Evolutionary conservation across 768 basidiomycete genomes (phyloP).

Genomic region (Russula ochroleuca): DNA sequence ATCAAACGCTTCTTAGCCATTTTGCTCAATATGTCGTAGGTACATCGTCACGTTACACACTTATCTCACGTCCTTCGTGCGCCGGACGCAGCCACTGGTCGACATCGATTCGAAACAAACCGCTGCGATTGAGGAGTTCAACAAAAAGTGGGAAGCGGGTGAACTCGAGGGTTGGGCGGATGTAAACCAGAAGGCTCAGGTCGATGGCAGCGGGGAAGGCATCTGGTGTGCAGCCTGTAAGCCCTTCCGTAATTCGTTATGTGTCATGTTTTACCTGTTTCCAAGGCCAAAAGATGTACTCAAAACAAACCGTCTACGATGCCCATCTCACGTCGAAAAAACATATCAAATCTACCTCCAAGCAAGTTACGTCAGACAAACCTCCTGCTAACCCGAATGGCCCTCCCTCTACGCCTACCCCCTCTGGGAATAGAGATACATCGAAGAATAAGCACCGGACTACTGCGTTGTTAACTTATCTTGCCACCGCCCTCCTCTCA

Average conservation of each 20-base stretch:
- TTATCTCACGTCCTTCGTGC: slow-evolving; percentile 84
- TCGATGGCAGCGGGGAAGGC: slow-evolving; percentile 52
- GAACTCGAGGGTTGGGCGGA: slow-evolving; percentile 77
- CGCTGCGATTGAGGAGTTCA: slow-evolving; percentile 66
- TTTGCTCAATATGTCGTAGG: slow-evolving; percentile 39
- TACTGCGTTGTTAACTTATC: slow-evolving; percentile 67
- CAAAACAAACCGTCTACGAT: slow-evolving; percentile 97
- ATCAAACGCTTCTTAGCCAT: slow-evolving; percentile 1
- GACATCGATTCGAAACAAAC: slow-evolving; percentile 68
- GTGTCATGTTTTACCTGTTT: slow-evolving; percentile 16
- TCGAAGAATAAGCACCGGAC: slow-evolving; percentile 52
- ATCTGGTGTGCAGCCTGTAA: slow-evolving; percentile 95
- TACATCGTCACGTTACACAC: slow-evolving; percentile 80
- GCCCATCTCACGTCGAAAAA: slow-evolving; percentile 95
- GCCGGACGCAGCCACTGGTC: slow-evolving; percentile 76
- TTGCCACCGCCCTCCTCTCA: slow-evolving; percentile 62
- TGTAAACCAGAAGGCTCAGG: slow-evolving; percentile 36
- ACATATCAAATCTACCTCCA: slow-evolving; percentile 86
- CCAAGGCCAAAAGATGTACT: slow-evolving; percentile 88
- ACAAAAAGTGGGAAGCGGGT: slow-evolving; percentile 71
- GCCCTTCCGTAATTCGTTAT: slow-evolving; percentile 34
- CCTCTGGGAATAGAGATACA: slow-evolving; percentile 31
- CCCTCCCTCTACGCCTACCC: slow-evolving; percentile 34
- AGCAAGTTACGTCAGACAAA: slow-evolving; percentile 50
- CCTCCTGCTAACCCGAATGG: slow-evolving; percentile 59